A percentile compares a stretch with the other conserved stretches of the same genome.
Evolutionary conservation across 148 eudicot genomes (phyloP).

Genomic region (Silene uniflora): DNA sequence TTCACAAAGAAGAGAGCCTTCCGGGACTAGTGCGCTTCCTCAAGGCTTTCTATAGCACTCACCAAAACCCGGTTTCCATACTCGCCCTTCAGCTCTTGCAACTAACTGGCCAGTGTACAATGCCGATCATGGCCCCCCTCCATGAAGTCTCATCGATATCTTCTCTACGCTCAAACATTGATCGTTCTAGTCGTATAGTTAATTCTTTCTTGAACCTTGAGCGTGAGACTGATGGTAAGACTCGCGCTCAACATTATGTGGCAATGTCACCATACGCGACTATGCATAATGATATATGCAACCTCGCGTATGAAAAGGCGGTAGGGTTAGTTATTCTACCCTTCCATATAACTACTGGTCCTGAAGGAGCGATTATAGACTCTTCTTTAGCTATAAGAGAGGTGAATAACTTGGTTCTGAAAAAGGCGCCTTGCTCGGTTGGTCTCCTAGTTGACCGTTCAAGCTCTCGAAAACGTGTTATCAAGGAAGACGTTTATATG

Average conservation of each 20-base stretch:
- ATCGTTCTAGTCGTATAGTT: slow-evolving; percentile 19
- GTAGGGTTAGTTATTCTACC: slow-evolving; percentile 14
- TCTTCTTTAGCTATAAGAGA: slow-evolving; percentile 21
- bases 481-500: neutral
- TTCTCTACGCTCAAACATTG: slow-evolving; percentile 16
- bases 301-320: slow-evolving; percentile 19
- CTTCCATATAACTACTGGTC: slow-evolving; percentile 9
- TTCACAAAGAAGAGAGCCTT: slow-evolving; percentile 17
- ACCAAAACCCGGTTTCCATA: neutral
- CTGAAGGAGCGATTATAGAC: neutral
- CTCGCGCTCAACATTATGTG: slow-evolving; percentile 23
- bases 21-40: neutral
- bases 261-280: slow-evolving; percentile 24
- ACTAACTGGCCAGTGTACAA: slow-evolving; percentile 18
- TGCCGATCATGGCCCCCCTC: slow-evolving; percentile 26
- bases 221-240: slow-evolving; percentile 10
- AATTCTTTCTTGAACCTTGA: slow-evolving; percentile 20
- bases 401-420: slow-evolving; percentile 37
- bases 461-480: too few relatives aligned
- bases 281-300: slow-evolving; percentile 27
- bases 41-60: neutral
- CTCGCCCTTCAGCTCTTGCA: slow-evolving; percentile 23
- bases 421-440: slow-evolving; percentile 48
- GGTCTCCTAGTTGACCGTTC: slow-evolving; percentile 44
- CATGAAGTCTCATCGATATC: slow-evolving; percentile 21